Percentiles rank a stretch among this genome's conserved stretches.
Evolutionary conservation across 495 filamentous ascomycete species (phyloP).

Genomic region (Neurospora africana): DNA sequence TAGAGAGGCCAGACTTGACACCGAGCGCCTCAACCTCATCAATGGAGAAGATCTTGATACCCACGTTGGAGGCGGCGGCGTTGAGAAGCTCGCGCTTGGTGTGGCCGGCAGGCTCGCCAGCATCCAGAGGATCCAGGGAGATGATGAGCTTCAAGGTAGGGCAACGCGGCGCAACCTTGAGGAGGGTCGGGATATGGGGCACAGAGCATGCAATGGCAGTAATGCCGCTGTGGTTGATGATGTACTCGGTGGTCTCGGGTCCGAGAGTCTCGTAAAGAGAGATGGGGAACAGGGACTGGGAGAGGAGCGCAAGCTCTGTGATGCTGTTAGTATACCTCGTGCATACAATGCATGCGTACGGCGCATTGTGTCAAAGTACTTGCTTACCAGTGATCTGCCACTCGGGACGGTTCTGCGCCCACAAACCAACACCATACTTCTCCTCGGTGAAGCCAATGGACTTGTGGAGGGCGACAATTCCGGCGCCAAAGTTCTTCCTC

Average conservation of each 20-base stretch:
- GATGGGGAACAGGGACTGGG: conserved; percentile 80
- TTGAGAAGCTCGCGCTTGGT: conserved; percentile 72
- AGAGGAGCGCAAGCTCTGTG: conserved; percentile 80
- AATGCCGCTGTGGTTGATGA: conserved; percentile 80
- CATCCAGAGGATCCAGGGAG: conserved; percentile 75
- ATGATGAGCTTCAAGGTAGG: conserved; percentile 83
- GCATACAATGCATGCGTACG: neutral
- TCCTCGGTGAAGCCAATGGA: conserved; percentile 50
- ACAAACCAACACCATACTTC: conserved; percentile 81
- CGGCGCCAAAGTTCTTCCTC: conserved; percentile 75
- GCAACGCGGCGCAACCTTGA: conserved; percentile 69
- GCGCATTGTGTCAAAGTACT: conserved; percentile 6
- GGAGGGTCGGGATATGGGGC: conserved; percentile 72
- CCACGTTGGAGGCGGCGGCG: conserved; percentile 57
- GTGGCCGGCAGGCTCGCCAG: conserved; percentile 63
- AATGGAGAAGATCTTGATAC: conserved; percentile 68
- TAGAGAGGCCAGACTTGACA: conserved; percentile 49
- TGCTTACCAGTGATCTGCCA: conserved; percentile 89
- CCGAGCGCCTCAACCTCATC: conserved; percentile 69
- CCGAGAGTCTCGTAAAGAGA: conserved; percentile 96
- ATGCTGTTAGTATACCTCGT: neutral
- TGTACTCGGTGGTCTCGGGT: conserved; percentile 82
- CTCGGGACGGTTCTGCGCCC: conserved; percentile 93
- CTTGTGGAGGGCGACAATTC: conserved; percentile 73
- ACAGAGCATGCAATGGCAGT: conserved; percentile 68